Evolutionary conservation across 306 rosid species (phyloP), one percentile per base, ranked within the genome.

Genomic region (Amphicarpaea edgeworthii): DNA sequence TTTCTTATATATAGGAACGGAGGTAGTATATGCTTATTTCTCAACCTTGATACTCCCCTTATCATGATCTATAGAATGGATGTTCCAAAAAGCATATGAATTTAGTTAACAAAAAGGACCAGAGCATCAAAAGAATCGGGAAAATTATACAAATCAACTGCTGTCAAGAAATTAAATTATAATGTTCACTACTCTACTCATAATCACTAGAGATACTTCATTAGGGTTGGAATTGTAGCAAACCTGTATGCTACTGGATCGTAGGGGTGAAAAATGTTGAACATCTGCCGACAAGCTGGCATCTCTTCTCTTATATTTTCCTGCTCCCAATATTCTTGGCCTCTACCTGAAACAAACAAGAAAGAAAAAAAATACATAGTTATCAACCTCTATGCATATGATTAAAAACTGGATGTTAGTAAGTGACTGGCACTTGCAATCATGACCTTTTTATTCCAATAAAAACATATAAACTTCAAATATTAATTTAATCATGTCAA

Each of bases 231-330:
- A 78, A 53, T 51, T 73, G 58, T 64, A 43, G 69, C 83, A 84
- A 34, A 92, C 99, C 99, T 92, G 79, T 92, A 96, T 78, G 97
- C 99, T 65, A 96, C 99, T 14, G 99, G 99, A 84, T 96, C 99
- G 79, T 70, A 96, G 37, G 99, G 99, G 73, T 96, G 99, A 89
- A 96, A 96, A 83, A 96, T 90, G 87, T 96, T 96, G 80, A 96
- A 87, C 93, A 96, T 85, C 82, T 89, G 97, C 61, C 89, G 89
- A 81, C 97, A 90, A 47, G 98, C 92, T 40, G 99, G 99, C 93
- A 92, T 89, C 86, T 92, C 98, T 82, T 96, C 99, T 41, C 19
- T 85, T 42, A 89, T 90, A 75, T 87, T 92, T 83, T 85, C 93
- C 84, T 88, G 93, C 57, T 73, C 96, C 99, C 99, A 96, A 59